Conservation (phyloP, 192 early-diverging fungal species). For the Coemansia aciculifera region DNA sequence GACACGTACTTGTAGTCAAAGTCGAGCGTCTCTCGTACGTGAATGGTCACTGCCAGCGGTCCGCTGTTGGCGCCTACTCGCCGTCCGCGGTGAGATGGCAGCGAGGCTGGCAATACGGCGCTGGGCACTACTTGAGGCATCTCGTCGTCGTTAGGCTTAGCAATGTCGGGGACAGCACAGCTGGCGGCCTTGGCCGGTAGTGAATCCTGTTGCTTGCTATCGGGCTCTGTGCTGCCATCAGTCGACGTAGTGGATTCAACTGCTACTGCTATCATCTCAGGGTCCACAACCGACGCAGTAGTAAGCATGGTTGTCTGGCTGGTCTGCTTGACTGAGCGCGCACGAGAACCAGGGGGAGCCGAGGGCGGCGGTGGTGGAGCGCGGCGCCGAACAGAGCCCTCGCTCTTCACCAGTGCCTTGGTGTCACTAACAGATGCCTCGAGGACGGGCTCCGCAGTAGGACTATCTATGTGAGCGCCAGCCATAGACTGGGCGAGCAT, state of each 20-base stretch:
- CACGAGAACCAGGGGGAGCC: constrained; percentile 12
- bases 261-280: not conserved
- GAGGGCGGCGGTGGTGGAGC: constrained; percentile 45
- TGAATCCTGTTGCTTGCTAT: not conserved
- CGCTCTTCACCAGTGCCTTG: constrained; percentile 16
- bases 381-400: constrained; percentile 38
- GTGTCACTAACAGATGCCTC: not conserved
- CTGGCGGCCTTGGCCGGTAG: not conserved
- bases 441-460: constrained; percentile 1
- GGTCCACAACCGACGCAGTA: not conserved
- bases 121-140: constrained; percentile 2
- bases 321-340: constrained; percentile 18
- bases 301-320: constrained; percentile 9
- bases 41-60: constrained; percentile 31
- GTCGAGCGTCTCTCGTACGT: constrained; percentile 42
- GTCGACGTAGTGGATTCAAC: not conserved
- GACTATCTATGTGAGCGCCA: not conserved
- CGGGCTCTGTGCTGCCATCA: not conserved
- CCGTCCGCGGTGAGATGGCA: constrained; percentile 24
- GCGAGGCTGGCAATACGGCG: not conserved
- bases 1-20: constrained; percentile 7
- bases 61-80: constrained; percentile 22
- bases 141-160: constrained; percentile 1
- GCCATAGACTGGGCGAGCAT: not conserved
- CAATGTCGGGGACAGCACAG: not conserved